Base-by-base conservation (phyloP, 75 land plant species). In the Cunninghamia lanceolata region DNA sequence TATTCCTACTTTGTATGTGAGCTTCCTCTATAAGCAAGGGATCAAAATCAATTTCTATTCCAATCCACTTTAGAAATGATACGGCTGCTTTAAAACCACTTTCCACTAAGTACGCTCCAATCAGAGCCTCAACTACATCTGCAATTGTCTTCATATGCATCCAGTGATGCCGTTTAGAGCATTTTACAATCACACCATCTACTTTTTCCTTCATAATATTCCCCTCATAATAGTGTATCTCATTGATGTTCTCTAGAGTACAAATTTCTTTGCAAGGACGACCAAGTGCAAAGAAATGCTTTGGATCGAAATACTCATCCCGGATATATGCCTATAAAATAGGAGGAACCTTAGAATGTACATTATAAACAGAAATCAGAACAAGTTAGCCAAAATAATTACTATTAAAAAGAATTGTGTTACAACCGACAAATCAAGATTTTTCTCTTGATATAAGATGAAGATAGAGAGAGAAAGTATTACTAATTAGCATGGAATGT, bases 71-170 rank as follows among this genome's bases (percentile, higher is more conserved):
- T 82, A 98, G 96, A 89, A 98, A 96, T 66, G 94, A 88, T 82
- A 83, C 87, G 71, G 99, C 99, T 90, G 99, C 93, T 85, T 88
- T 91, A 47, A 92, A 91, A 73, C 95, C 97, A 88, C 94, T 89
- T 53, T 98, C 99, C 73, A 94, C 93, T 32, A 97, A 84, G 83
- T 92, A 97, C 34, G 97, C 97, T 46, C 99, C 99, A 85, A 98
- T 91, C 28, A 98, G 91, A 80, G 99, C 95, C 87, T 98, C 99
- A 50, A 96, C 91, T 35, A 94, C 96, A 92, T 98, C 99, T 39
- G 99, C 95, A 86, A 98, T 89, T 25, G 99, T 95, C 86, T 98
- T 98, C 88, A 89, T 92, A 47, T 92, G 93, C 84, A 98, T 85
- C 93, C 92, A 92, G 40, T 92, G 95, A 84, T 96, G 98, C 63